Conservation (phyloP, 2,329 filamentous ascomycete species). For the Didymosphaeria variabile region DNA sequence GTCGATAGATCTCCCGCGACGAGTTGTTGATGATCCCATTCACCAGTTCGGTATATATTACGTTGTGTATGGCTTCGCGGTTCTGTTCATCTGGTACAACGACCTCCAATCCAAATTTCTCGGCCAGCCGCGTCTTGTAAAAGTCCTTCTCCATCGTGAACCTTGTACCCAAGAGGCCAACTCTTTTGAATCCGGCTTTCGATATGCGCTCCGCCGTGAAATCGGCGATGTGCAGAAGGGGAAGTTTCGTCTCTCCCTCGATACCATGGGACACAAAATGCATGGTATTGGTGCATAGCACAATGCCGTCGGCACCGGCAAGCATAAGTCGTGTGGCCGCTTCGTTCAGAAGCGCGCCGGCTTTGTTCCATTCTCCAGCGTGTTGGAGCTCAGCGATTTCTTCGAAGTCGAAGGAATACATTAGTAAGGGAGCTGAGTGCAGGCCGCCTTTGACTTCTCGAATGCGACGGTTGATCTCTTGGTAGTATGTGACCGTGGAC, state of each 20-base stretch:
- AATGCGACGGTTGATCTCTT: conserved; percentile 6
- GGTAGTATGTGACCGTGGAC: conserved; percentile 11
- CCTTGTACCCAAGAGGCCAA: conserved; percentile 4
- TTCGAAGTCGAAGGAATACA: conserved; percentile 11
- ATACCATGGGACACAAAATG: too few species aligned
- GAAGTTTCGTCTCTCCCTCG: neutral
- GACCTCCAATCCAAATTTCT: neutral
- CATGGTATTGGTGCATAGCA: too few species aligned
- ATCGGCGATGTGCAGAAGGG: conserved; percentile 2
- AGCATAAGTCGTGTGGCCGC: neutral
- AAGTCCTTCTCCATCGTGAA: conserved; percentile 13
- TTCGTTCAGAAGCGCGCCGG: neutral
- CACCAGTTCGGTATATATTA: neutral
- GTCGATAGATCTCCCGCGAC: conserved; percentile 1
- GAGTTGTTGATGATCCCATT: neutral
- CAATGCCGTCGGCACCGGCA: too few species aligned
- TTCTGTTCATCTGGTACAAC: conserved; percentile 5
- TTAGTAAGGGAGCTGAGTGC: neutral
- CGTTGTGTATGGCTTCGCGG: neutral
- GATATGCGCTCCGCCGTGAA: neutral
- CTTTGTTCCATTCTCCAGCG: conserved; percentile 5
- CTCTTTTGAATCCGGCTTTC: conserved; percentile 6
- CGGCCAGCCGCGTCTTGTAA: neutral
- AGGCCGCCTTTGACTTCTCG: conserved; percentile 1
- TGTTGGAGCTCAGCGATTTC: conserved; percentile 6